These are phyloP conservation scores for Acanthamoeba royreba DNA, from an alignment of 208 protist species.

Conservation along the genomic window DNA sequence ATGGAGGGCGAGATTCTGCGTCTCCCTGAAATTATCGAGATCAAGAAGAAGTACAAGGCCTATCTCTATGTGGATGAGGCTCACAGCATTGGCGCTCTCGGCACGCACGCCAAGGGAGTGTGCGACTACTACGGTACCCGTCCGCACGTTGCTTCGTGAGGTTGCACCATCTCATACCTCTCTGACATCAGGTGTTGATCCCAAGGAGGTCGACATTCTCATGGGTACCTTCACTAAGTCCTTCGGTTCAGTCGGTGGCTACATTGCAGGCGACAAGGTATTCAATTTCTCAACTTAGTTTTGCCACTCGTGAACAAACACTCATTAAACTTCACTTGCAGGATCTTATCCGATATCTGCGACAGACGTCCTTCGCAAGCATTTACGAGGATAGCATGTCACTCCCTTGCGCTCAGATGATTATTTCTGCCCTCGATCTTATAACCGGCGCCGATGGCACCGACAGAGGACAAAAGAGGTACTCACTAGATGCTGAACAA, in stretches of 20 bases:
- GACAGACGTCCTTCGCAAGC: background rate
- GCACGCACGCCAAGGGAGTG: constrained; percentile 34
- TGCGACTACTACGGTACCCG: constrained; percentile 1
- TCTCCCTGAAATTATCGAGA: constrained; percentile 75
- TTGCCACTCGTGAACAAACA: background rate
- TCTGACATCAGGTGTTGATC: constrained; percentile 51
- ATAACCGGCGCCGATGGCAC: constrained; percentile 90
- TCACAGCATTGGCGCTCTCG: constrained; percentile 85
- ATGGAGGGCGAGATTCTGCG: constrained; percentile 82
- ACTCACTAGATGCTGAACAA: no score
- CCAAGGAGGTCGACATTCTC: constrained; percentile 81
- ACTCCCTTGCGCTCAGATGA: constrained; percentile 87
- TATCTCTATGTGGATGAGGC: constrained; percentile 87
- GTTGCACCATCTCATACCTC: constrained; percentile 37
- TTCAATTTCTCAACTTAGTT: background rate
- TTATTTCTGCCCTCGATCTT: constrained; percentile 85
- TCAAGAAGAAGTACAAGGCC: constrained; percentile 84
- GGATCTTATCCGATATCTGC: constrained; percentile 33
- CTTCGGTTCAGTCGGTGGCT: constrained; percentile 83
- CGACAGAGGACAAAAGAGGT: constrained; percentile 73
- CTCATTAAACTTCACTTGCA: background rate
- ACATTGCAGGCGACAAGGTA: constrained; percentile 66
- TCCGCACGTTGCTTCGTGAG: background rate
- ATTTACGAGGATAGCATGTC: constrained; percentile 79
- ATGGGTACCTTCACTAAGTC: constrained; percentile 90